Evolutionary conservation across 352 stramenopile species (phyloP), one percentile per base, ranked within the genome.

Genomic region (Pythium phragmiticola): DNA sequence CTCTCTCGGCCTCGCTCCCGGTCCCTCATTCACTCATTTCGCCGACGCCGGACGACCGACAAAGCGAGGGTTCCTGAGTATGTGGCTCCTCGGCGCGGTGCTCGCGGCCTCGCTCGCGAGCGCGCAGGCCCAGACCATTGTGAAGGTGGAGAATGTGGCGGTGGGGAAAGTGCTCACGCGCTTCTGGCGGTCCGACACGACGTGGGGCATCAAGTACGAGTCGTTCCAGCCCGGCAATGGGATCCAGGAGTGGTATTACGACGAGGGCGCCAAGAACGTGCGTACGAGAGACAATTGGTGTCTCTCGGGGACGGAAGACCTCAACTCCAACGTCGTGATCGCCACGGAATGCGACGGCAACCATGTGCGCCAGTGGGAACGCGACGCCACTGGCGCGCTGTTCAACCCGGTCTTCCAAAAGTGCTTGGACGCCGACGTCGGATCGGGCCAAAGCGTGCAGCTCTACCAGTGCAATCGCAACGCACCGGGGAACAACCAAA

Each of bases 131-230:
- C 8, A 47, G 41, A 47, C 41, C 41, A 47, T 47, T 7, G n/a
- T 47, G 41, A 47, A 47, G 41, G 41, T 47, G 8, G 41, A 11
- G 41, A 47, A 42, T 13, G 36, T 19, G 9, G 8, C 41, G 41
- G 4, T 19, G 41, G 16, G 9, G 41, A 19, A 11, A 19, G 41
- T 19, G 41, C 41, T 47, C 8, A 47, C 41, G 41, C 41, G 41
- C 8, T 47, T 19, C 16, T 19, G n/a, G 9, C 41, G n/a, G 16
- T 19, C 8, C 41, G 41, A 47, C 41, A 19, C 16, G 7, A 50
- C 45, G 45, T 50, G n/a, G 45, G 45, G 45, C 45, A 19, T 50
- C 45, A 50, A 30, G 45, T 50, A 50, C 45, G 7, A 50, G 17
- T 7, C 17, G 17, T 50, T 50, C 45, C 45, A 50, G 6, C 17